A percentile compares a stretch with the other conserved stretches of the same genome.
Evolutionary conservation across 108 stramenopile species (phyloP).

Genomic region (Pseudonitzschia delicatissima): DNA sequence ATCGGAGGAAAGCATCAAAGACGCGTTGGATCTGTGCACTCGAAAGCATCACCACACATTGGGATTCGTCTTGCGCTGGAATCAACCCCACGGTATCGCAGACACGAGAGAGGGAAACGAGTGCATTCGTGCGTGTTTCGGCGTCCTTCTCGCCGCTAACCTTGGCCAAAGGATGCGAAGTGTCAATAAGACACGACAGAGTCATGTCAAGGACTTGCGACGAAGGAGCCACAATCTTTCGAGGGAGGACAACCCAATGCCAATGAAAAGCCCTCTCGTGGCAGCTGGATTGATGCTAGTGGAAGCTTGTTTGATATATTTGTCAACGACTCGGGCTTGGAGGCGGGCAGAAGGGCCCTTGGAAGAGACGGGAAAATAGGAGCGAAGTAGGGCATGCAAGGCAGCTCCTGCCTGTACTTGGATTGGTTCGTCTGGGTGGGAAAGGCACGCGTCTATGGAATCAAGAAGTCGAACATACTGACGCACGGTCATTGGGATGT

Average conservation of each 20-base stretch:
- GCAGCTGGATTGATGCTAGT: slow-evolving; percentile 91
- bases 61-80: not conserved
- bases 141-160: slow-evolving; percentile 90
- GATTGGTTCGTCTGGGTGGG: slow-evolving; percentile 91
- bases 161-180: slow-evolving; percentile 47
- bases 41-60: slow-evolving; percentile 13
- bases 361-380: slow-evolving; percentile 81
- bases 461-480: slow-evolving; percentile 89
- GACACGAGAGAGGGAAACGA: slow-evolving; percentile 64
- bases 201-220: slow-evolving; percentile 48
- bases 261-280: slow-evolving; percentile 88
- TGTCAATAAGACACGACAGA: slow-evolving; percentile 48
- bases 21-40: slow-evolving; percentile 52
- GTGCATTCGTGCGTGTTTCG: slow-evolving; percentile 93
- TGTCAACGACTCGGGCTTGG: slow-evolving; percentile 82
- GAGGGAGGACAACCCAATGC: slow-evolving; percentile 90
- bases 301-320: slow-evolving; percentile 65
- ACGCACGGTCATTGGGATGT: slow-evolving; percentile 65
- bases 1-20: slow-evolving; percentile 60
- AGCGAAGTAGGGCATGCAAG: slow-evolving; percentile 57
- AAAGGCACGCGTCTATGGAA: slow-evolving; percentile 86
- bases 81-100: slow-evolving; percentile 29
- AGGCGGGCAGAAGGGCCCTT: slow-evolving; percentile 83
- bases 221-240: slow-evolving; percentile 74
- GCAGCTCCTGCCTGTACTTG: slow-evolving; percentile 81